These are phyloP conservation scores for Phalaenopsis hybrid DNA, from an alignment of 116 monocot species.

Conservation along the genomic window DNA sequence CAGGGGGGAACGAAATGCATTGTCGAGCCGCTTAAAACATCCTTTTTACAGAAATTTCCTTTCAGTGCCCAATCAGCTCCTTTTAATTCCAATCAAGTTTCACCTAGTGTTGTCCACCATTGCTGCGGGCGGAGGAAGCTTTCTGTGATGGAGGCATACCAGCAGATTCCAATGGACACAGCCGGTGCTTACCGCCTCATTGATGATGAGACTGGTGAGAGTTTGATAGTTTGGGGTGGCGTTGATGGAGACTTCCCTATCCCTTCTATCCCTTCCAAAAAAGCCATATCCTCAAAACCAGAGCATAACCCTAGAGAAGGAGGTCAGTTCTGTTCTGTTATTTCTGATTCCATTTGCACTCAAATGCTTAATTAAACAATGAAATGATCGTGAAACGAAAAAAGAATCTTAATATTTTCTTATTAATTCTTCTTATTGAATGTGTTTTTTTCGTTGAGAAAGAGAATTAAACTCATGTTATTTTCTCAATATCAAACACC, in stretches of 20 bases:
- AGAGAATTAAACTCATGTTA: neutral
- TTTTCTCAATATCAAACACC: neutral
- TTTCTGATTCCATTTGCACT: neutral
- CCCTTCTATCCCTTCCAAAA: conserved; percentile 42
- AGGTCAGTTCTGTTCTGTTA: neutral
- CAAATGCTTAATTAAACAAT: neutral
- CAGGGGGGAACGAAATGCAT: neutral
- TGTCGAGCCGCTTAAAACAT: neutral
- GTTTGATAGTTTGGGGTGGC: conserved; percentile 80
- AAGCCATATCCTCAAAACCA: conserved; percentile 50
- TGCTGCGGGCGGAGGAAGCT: neutral
- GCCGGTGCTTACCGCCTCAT: conserved; percentile 73
- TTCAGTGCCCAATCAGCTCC: neutral
- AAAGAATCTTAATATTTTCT: neutral
- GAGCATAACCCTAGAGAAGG: neutral
- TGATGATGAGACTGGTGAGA: conserved; percentile 60
- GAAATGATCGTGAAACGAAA: neutral
- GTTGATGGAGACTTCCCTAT: conserved; percentile 26
- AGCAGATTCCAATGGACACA: conserved; percentile 49
- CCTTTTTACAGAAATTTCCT: neutral
- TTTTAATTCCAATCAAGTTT: neutral
- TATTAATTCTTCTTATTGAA: neutral
- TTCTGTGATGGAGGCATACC: conserved; percentile 21
- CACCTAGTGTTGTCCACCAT: neutral
- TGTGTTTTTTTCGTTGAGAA: neutral